These are phyloP conservation scores for Lasiosphaeria ovina DNA, from an alignment of 495 filamentous ascomycete species.

Conservation along the genomic window DNA sequence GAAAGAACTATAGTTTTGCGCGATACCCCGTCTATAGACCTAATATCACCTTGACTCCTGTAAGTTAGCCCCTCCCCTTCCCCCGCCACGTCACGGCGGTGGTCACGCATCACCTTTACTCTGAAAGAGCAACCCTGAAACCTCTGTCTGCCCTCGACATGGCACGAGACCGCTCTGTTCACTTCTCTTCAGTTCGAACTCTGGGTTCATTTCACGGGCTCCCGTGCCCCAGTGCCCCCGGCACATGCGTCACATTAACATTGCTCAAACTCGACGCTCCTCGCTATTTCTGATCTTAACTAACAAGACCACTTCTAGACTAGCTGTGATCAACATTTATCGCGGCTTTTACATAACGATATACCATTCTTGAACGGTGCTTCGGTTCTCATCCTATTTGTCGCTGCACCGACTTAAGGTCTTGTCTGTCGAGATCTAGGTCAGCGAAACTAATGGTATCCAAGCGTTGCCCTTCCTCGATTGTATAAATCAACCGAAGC, in stretches of 20 bases:
- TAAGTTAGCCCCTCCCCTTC: conserved; percentile 22
- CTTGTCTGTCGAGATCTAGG: too few relatives aligned
- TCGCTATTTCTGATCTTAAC: neutral
- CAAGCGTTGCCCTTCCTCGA: too few relatives aligned
- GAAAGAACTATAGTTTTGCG: conserved; percentile 32
- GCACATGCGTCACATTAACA: neutral
- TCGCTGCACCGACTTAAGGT: too few relatives aligned
- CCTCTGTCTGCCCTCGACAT: too few relatives aligned
- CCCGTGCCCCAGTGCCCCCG: too few relatives aligned
- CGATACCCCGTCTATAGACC: conserved; percentile 43
- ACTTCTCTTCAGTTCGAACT: too few relatives aligned
- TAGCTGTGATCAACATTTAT: neutral
- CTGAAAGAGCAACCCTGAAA: too few relatives aligned
- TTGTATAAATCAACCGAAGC: too few relatives aligned
- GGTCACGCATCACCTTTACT: neutral
- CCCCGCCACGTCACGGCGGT: neutral
- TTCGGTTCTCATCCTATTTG: too few relatives aligned
- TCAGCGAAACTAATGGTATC: too few relatives aligned
- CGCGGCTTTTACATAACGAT: neutral
- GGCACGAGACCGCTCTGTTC: too few relatives aligned
- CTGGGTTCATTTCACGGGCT: too few relatives aligned
- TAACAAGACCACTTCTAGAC: neutral
- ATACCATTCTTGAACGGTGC: neutral
- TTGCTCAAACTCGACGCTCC: neutral
- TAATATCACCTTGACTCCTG: conserved; percentile 29